Base-by-base conservation (phyloP, 352 stramenopile species). In the Pythium aphanidermatum region DNA sequence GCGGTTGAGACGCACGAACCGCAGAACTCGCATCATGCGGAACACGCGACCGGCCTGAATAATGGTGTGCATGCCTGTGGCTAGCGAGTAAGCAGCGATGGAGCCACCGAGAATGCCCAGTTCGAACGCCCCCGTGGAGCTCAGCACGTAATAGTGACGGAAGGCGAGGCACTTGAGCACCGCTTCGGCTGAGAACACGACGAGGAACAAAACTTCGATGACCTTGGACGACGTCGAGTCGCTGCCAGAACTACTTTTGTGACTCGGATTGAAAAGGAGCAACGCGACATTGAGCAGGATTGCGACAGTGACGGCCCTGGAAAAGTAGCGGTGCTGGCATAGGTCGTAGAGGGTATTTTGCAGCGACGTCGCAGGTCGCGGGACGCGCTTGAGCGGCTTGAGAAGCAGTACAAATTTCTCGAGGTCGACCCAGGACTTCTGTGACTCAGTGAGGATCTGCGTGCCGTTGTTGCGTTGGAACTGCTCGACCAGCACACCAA, bases 391-490 rank as follows among this genome's bases (percentile, higher is more conserved):
- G 2, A 83, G 39, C 2, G 74, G 74, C 45, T 83, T 70, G 27
- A 90, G 73, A 11, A 87, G 51, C 43, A 90, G 49, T 17, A 90
- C 69, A 40, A 87, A 87, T 48, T 86, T 86, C 41, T 90, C 78
- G 4, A 90, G 57, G 33, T 90, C 78, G 25, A 90, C 78, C 74
- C 78, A 90, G 6, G 69, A 76, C 44, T 87, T 87, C 41, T 90
- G 78, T 31, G 53, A 79, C 49, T 87, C 74, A 0, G 78, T 90
- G 9, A 90, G 61, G 30, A 86, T 86, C 60, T 87, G 68, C 11
- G 78, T 90, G 46, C 78, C 78, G 36, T 87, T 86, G 53, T 90
- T 90, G 29, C 78, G 78, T 40, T 90, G 78, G 59, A 90, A 90
- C 40, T 90, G 74, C 55, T 90, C 78, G 8, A 87, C 78, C 10